These are phyloP conservation scores for Mucor piriformis DNA, from an alignment of 371 early-diverging fungal species.

Conservation along the genomic window DNA sequence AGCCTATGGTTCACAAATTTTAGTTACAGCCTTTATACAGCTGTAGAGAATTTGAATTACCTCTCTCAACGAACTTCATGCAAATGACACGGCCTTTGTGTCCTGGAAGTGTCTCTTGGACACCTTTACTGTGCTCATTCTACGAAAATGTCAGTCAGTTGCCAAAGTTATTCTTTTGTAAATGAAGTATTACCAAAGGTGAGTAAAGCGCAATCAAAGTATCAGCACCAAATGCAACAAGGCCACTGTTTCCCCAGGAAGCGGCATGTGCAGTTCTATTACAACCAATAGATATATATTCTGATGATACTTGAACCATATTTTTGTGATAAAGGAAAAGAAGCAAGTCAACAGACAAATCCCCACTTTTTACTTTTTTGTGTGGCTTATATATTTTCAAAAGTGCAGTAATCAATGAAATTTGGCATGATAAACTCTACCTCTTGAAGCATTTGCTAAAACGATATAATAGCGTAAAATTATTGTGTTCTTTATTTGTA, in stretches of 20 bases:
- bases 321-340: background rate
- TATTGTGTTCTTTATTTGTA: too few relatives aligned
- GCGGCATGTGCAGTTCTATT: conserved; percentile 65
- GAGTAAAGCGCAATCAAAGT: conserved; percentile 73
- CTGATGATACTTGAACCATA: conserved; percentile 49
- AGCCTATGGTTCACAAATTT: conserved; percentile 31
- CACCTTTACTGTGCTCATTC: conserved; percentile 57
- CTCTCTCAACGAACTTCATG: conserved; percentile 70
- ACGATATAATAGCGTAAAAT: too few relatives aligned
- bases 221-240: conserved; percentile 78
- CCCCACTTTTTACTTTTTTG: background rate
- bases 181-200: conserved; percentile 58
- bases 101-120: conserved; percentile 72
- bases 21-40: background rate
- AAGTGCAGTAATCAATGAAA: too few relatives aligned
- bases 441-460: too few relatives aligned
- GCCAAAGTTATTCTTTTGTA: background rate
- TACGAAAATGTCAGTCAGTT: conserved; percentile 16
- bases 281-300: conserved; percentile 72
- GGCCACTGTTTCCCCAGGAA: conserved; percentile 68
- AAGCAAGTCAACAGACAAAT: background rate
- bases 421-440: too few relatives aligned
- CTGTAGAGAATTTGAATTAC: conserved; percentile 24
- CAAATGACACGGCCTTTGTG: conserved; percentile 84
- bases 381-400: background rate